Evolutionary conservation across 1,284 basidiomycete genomes (phyloP).

Genomic region (Ustilago hordei): DNA sequence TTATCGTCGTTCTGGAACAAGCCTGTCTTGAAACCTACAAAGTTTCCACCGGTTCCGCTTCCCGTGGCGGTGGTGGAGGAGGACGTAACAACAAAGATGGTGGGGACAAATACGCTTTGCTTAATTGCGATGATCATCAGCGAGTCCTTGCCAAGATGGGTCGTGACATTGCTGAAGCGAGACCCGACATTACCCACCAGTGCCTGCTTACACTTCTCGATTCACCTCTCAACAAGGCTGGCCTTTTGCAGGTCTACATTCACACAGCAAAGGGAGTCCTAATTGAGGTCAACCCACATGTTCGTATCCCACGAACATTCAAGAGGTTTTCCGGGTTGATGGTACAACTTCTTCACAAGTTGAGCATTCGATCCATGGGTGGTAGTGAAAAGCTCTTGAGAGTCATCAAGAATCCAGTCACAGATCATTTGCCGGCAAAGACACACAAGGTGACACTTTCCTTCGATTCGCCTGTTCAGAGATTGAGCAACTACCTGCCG

Average conservation of each 20-base stretch:
- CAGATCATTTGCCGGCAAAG: conserved; percentile 93
- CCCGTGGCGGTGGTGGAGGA: conserved; percentile 61
- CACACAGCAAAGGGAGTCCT: conserved; percentile 96
- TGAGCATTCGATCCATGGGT: conserved; percentile 93
- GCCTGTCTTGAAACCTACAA: conserved; percentile 97
- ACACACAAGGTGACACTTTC: conserved; percentile 93
- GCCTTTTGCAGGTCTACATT: conserved; percentile 95
- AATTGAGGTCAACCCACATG: conserved; percentile 98
- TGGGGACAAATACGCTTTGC: conserved; percentile 88
- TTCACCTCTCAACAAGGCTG: conserved; percentile 97
- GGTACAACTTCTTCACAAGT: conserved; percentile 97
- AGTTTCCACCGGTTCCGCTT: conserved; percentile 75
- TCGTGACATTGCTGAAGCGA: conserved; percentile 95
- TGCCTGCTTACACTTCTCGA: conserved; percentile 96
- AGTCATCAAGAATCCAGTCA: conserved; percentile 98
- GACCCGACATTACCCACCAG: conserved; percentile 99
- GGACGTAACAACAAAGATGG: conserved; percentile 55
- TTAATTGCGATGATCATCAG: conserved; percentile 99
- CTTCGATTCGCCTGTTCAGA: conserved; percentile 84
- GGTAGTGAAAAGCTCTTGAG: conserved; percentile 96
- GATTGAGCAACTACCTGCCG: conserved; percentile 84
- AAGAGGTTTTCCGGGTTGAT: conserved; percentile 98
- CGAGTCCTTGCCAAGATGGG: conserved; percentile 97
- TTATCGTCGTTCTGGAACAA: conserved; percentile 91
- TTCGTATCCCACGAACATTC: conserved; percentile 96